Base-by-base conservation (phyloP, 2,329 filamentous ascomycete genomes). In the Colletotrichum zoysiae region DNA sequence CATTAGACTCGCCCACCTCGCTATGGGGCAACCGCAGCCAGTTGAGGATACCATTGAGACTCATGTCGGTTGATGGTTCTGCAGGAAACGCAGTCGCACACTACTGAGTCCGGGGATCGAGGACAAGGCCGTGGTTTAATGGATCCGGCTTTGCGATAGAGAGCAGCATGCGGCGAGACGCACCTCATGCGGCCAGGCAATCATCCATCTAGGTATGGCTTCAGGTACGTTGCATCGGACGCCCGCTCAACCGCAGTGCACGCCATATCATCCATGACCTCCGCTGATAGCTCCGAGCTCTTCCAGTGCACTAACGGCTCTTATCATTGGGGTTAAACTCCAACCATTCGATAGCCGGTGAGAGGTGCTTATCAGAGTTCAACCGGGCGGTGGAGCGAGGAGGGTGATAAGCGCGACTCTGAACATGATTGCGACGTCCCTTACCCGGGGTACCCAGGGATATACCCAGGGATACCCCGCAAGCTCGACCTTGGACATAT, bases 241-340 rank as follows among this genome's bases (percentile, higher is more conserved):
- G 30, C 35, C 64, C 50, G 42, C 57, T 23, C 51, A 14, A 23
- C 33, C 5, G 5, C 40, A 16, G 44, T n/a, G 44, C 20, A 48
- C 16, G 16, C 33, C 33, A 8, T 7, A 35, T 33, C 57, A 33
- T n/a, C 18, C n/a, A 55, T 30, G 35, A 8, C 65, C 70, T 69
- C 59, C 38, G 40, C 51, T 46, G 58, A 68, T 63, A 59, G 50
- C 23, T 26, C 35, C 48, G 14, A 42, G 26, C 26, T 23, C 23
- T 35, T 16, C 48, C 42, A 30, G 42, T 9, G 18, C 6, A 33
- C 26, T 9, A 18, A 20, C 33, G 7, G 9, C 18, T 61, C 58
- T 69, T 64, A 71, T 71, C 69, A 30, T 71, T 71, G 69, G 69
- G 51, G 69, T 59, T 12, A 40, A 20, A 59, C 69, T 65, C 69